These are phyloP conservation scores for Geosmithia morbida DNA, from an alignment of 2,329 filamentous ascomycete genomes.

Conservation along the genomic window DNA sequence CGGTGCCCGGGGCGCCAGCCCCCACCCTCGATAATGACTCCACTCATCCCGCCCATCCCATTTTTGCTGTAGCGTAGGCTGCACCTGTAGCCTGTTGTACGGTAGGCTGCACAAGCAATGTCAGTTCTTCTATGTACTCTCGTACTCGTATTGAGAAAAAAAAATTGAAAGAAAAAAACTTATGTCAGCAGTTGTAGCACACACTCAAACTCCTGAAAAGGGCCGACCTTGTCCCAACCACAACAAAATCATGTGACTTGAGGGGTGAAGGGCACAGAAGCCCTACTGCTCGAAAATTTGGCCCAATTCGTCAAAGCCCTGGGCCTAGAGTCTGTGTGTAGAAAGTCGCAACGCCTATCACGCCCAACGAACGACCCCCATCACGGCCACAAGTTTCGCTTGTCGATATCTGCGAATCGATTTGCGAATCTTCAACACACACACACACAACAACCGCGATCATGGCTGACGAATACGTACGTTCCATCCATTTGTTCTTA, in stretches of 20 bases:
- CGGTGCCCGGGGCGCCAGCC: too few relatives aligned
- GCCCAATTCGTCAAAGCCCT: conserved; percentile 9
- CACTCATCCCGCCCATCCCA: too few relatives aligned
- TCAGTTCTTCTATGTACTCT: too few relatives aligned
- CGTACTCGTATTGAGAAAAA: neutral
- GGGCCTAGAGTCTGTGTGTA: neutral
- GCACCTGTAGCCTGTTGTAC: neutral
- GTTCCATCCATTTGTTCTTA: conserved; percentile 22
- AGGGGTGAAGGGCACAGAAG: conserved; percentile 23
- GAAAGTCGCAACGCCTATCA: neutral
- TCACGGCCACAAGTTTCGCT: conserved; percentile 13
- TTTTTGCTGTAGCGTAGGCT: neutral
- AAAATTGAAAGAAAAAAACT: neutral
- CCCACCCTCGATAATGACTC: too few relatives aligned
- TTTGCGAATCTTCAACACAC: conserved; percentile 28
- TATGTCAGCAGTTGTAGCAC: neutral
- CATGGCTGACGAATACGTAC: conserved; percentile 91
- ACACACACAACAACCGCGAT: conserved; percentile 27
- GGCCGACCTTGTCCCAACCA: too few relatives aligned
- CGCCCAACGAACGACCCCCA: conserved; percentile 13
- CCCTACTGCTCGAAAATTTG: conserved; percentile 22
- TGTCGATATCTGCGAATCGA: conserved; percentile 13
- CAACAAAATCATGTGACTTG: conserved; percentile 17
- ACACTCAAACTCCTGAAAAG: neutral
- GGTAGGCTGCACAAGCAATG: neutral